Percentiles rank a stretch among this genome's conserved stretches.
phyloP scores from a whole-genome alignment of 805 yeast species.

The Metahyphopichia silvanorum region DNA sequence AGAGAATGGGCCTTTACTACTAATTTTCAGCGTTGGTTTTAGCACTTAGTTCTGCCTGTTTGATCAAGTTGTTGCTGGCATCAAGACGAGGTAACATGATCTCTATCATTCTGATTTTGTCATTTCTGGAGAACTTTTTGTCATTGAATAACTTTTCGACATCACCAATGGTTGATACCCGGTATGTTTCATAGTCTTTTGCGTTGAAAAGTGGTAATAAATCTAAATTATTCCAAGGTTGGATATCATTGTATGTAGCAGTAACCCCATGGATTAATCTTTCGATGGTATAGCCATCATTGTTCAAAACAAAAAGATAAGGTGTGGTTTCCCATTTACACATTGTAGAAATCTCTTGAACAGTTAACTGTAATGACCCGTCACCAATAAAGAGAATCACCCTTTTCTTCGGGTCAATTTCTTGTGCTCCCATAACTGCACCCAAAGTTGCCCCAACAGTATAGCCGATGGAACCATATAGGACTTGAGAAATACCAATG shows the following conservation, averaged over 20 bases:
- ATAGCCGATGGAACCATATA: conserved; percentile 76
- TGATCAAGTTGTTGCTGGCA: conserved; percentile 59
- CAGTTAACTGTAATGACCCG: conserved; percentile 73
- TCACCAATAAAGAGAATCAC: conserved; percentile 70
- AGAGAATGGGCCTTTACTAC: too few relatives aligned
- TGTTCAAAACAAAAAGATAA: conserved; percentile 66
- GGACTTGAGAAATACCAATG: conserved; percentile 67
- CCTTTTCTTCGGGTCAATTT: conserved; percentile 57
- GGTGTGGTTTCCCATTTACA: conserved; percentile 65
- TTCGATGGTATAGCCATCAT: conserved; percentile 74
- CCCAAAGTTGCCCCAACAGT: conserved; percentile 67
- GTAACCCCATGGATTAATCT: conserved; percentile 67
- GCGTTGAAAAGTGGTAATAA: conserved; percentile 62
- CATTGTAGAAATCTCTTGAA: conserved; percentile 70
- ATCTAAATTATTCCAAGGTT: conserved; percentile 63
- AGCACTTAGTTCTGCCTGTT: conserved; percentile 33
- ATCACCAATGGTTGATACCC: conserved; percentile 57
- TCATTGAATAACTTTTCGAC: conserved; percentile 48
- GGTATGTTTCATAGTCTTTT: conserved; percentile 48
- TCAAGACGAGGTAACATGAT: conserved; percentile 67
- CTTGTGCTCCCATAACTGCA: conserved; percentile 67
- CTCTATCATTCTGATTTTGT: conserved; percentile 64
- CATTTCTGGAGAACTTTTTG: conserved; percentile 48
- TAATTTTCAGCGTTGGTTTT: conserved; percentile 16
- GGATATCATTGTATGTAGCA: conserved; percentile 65